Evolutionary conservation across 441 rosid genomes (phyloP).

Genomic region (Manihot esculenta): DNA sequence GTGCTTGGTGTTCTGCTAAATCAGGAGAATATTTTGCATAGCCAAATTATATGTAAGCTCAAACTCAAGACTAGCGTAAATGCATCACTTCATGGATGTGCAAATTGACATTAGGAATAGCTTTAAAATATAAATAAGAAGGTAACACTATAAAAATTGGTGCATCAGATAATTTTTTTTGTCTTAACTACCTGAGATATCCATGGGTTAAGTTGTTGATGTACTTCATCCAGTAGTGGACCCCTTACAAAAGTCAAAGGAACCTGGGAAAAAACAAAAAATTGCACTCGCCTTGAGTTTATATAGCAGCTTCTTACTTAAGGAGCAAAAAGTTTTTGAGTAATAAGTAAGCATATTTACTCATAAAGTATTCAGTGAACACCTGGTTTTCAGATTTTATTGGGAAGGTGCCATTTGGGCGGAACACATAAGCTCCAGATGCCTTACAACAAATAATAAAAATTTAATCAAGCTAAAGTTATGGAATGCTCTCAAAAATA

Average conservation of each 20-base stretch:
- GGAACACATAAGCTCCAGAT: slow-evolving; percentile 90
- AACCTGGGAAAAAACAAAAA: slow-evolving; percentile 45
- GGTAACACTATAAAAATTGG: slow-evolving; percentile 12
- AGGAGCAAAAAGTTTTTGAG: slow-evolving; percentile 6
- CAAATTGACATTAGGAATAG: not conserved
- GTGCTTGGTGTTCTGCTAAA: not conserved
- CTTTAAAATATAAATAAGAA: not conserved
- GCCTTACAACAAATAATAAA: slow-evolving; percentile 39
- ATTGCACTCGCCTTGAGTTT: slow-evolving; percentile 15
- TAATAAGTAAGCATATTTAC: slow-evolving; percentile 40
- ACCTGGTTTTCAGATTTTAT: slow-evolving; percentile 52
- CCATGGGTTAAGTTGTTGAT: slow-evolving; percentile 74
- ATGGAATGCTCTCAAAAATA: slow-evolving; percentile 9
- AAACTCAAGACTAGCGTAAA: not conserved
- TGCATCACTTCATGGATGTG: not conserved
- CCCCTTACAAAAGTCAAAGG: slow-evolving; percentile 68
- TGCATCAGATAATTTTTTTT: slow-evolving; percentile 17
- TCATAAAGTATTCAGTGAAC: slow-evolving; percentile 29
- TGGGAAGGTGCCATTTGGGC: slow-evolving; percentile 76
- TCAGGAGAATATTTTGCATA: slow-evolving; percentile 1
- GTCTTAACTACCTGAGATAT: slow-evolving; percentile 66
- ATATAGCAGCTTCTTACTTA: slow-evolving; percentile 5
- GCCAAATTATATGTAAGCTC: not conserved
- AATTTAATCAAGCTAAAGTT: slow-evolving; percentile 2
- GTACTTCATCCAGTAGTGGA: slow-evolving; percentile 78